phyloP scores from a whole-genome alignment of 768 basidiomycete species.

The Grammothele lineata region DNA sequence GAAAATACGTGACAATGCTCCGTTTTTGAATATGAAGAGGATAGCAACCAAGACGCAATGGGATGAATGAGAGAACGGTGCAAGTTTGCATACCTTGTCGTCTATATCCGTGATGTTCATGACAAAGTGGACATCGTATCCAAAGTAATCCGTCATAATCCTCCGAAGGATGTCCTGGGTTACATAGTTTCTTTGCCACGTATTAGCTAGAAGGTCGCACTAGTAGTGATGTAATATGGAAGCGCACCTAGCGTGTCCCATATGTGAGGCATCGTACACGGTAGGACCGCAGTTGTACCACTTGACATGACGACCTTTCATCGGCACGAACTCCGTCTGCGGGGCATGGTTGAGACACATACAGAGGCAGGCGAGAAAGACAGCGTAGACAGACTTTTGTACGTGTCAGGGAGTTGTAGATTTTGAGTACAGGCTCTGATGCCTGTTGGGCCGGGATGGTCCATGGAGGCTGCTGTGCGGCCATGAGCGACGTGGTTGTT shows the following conservation, averaged over 20 bases:
- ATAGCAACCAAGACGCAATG: too few species aligned
- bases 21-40: too few species aligned
- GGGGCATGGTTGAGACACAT: constrained; percentile 1
- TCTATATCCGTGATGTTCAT: constrained; percentile 99
- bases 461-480: constrained; percentile 58
- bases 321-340: constrained; percentile 76
- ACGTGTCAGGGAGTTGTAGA: constrained; percentile 92
- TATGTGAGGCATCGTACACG: constrained; percentile 96
- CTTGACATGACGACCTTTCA: constrained; percentile 70
- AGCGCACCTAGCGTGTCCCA: constrained; percentile 93
- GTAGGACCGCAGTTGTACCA: constrained; percentile 99
- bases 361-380: too few species aligned
- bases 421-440: constrained; percentile 65
- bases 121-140: constrained; percentile 96
- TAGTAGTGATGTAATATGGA: not conserved
- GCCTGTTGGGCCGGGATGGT: constrained; percentile 38
- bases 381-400: constrained; percentile 60
- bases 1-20: too few species aligned
- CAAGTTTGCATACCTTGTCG: constrained; percentile 72
- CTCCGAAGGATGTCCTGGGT: constrained; percentile 89
- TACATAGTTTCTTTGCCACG: constrained; percentile 78
- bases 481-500: constrained; percentile 35
- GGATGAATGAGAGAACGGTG: too few species aligned
- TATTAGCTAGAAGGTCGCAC: not conserved
- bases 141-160: constrained; percentile 93